These are phyloP conservation scores for Botrytis fragariae DNA, from an alignment of 2,329 filamentous ascomycete species.

Conservation along the genomic window DNA sequence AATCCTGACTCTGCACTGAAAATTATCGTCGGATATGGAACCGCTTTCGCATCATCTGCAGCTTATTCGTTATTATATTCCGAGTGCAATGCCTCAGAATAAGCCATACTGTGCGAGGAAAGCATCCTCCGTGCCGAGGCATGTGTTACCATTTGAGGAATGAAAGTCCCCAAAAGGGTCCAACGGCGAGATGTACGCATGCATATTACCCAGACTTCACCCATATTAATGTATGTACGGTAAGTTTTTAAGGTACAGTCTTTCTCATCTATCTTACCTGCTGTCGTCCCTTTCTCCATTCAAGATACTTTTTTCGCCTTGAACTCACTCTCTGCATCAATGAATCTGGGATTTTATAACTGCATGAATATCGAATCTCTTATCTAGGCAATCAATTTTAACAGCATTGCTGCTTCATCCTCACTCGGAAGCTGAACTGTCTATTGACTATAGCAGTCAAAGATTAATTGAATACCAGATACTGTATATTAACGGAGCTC, in stretches of 20 bases:
- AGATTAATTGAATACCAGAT: background rate
- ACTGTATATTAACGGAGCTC: background rate
- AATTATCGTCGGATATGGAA: background rate
- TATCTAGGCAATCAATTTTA: background rate
- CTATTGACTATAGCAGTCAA: background rate
- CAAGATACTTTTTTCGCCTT: too few species aligned
- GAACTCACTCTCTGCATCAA: background rate
- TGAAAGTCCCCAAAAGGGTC: background rate
- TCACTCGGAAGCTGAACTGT: background rate
- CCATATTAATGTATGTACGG: background rate
- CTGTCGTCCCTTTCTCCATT: background rate
- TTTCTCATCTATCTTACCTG: background rate
- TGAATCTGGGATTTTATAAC: background rate
- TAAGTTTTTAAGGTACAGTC: background rate
- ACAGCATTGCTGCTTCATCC: background rate
- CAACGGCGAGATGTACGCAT: background rate
- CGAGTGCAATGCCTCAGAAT: background rate
- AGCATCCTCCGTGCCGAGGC: background rate
- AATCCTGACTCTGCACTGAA: background rate
- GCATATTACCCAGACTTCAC: background rate
- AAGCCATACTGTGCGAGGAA: background rate
- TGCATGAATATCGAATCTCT: background rate
- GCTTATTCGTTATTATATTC: background rate
- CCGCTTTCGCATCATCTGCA: background rate
- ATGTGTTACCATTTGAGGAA: background rate